These are phyloP conservation scores for Warburgia ugandensis DNA, from an alignment of 164 flowering plant species.

Conservation along the genomic window DNA sequence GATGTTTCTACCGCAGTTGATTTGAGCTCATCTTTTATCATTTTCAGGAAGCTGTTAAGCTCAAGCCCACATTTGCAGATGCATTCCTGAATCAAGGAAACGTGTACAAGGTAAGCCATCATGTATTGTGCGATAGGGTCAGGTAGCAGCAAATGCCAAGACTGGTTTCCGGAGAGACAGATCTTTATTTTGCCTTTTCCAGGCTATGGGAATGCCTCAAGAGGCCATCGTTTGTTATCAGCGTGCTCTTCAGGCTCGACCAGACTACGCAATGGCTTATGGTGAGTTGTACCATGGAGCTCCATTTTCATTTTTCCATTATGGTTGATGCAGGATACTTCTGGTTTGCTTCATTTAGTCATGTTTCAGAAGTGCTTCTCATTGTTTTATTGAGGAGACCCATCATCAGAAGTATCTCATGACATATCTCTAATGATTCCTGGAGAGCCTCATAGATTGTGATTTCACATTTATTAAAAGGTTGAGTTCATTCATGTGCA, in stretches of 20 bases:
- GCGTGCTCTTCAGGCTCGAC: constrained; percentile 79
- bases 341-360: too few relatives aligned
- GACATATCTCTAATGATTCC: too few relatives aligned
- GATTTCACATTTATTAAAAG: too few relatives aligned
- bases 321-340: too few relatives aligned
- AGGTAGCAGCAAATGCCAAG: constrained; percentile 33
- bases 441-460: too few relatives aligned
- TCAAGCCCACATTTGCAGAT: constrained; percentile 84
- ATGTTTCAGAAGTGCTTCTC: too few relatives aligned
- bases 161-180: constrained; percentile 33
- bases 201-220: constrained; percentile 89
- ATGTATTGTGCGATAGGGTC: constrained; percentile 30
- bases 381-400: too few relatives aligned
- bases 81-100: constrained; percentile 85
- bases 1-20: background rate
- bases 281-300: constrained; percentile 54
- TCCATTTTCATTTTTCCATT: too few relatives aligned
- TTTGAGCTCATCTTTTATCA: background rate
- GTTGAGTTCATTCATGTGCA: too few relatives aligned
- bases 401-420: too few relatives aligned
- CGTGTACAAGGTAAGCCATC: constrained; percentile 88
- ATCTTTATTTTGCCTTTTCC: constrained; percentile 46
- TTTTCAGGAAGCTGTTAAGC: constrained; percentile 84
- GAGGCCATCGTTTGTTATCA: constrained; percentile 88
- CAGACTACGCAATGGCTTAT: constrained; percentile 83